Evolutionary conservation across 2,329 filamentous ascomycete species (phyloP), one percentile per base, ranked within the genome.

Genomic region (Parasarocladium wereldwijsianum): DNA sequence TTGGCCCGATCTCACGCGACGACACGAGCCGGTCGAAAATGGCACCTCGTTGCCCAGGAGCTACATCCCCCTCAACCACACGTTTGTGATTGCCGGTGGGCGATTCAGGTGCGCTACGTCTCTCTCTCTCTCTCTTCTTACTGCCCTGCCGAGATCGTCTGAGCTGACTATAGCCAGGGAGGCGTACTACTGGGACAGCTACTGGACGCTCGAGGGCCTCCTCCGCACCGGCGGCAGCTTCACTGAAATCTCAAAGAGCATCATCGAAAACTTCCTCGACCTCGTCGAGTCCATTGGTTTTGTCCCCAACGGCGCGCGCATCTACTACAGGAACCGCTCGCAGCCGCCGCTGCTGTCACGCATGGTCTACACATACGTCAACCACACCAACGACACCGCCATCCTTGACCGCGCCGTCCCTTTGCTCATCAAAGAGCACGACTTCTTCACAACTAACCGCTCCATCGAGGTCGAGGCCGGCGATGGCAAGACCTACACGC

Each of bases 171-270:
- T n/a, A n/a, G n/a, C n/a, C n/a, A n/a, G n/a, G n/a, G 75, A 80
- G 49, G 64, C 70, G 2, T 80, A 79, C 44, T 79, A 79, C 47
- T 79, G 74, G 74, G 73, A 79, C 46, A 73, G 70, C 18, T 78
- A 67, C 52, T 77, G 70, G 72, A 75, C 78, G 28, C 41, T 79
- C 26, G 66, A 76, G 49, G 75, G 75, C 15, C 57, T 80, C 15
- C 50, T 79, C 19, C 64, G 74, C 26, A 78, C 72, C 0, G 64
- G 70, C 11, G 75, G 74, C 21, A 63, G 64, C 25, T 79, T 77
- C 37, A 64, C 65, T 6, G 49, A 67, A 19, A 75, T 79, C 35
- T 66, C 73, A 4, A 62, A 60, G 43, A 76, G 79, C 48, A 75
- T 70, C 17, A 75, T 79, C 36, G 71, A 78, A 43, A 80, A 80